Evolutionary conservation across 495 filamentous ascomycete genomes (phyloP), one percentile per base, ranked within the genome.

Genomic region (Cryomyces minteri): DNA sequence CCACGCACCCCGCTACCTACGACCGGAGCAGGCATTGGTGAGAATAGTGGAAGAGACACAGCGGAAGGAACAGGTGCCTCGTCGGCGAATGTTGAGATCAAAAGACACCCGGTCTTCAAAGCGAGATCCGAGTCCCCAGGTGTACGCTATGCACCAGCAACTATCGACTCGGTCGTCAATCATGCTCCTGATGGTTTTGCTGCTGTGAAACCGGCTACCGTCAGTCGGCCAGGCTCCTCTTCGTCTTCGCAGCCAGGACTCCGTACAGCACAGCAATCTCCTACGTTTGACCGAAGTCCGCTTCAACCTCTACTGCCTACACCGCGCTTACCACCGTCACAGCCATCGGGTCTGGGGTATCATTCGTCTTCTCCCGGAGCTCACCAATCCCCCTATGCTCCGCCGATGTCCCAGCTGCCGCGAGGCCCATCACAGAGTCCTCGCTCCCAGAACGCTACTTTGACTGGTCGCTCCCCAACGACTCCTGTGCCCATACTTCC

Each of bases 381-480:
- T 4, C 54, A 57, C 44, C 54, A 47, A 4, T 58, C 60, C 9
- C 52, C 57, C 25, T 62, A 63, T 43, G 43, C 48, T 39, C 51
- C 49, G 8, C 48, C 41, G 18, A 50, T 46, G 42, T 47, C 39
- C 5, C 51, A 54, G 36, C 43, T 48, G 32, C 14, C 14, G 29
- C 25, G 51, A 39, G n/a, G 31, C 25, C 14, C 33, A 31, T 33
- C 48, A 36, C 29, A 39, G 6, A 54, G 43, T 41, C 48, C 51
- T 10, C 43, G 44, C 32, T 8, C 57, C 3, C 57, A 57, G 42
- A 41, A 50, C n/a, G 18, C 18, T 25, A 25, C 18, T 25, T 25
- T 25, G 18, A 25, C 18, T 25, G 14, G 47, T 45, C 53, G 49
- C 1, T 54, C 54, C 18, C 52, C 51, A 8, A 51, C 54, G 18